Base-by-base conservation (phyloP, 441 rosid genomes). In the Codiaeum variegatum region DNA sequence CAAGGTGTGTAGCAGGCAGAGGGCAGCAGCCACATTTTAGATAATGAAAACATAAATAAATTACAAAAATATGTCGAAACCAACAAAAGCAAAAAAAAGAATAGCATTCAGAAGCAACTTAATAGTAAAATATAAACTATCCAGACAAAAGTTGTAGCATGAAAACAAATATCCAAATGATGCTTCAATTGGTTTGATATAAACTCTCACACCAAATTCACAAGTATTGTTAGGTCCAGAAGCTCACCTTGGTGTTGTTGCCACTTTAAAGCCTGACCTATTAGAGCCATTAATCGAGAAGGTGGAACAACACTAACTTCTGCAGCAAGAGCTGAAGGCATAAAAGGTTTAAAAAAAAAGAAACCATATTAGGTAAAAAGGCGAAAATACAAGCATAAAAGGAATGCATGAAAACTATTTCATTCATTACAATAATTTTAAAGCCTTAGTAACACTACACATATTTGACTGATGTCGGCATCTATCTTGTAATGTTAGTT, bases 221-320 rank as follows among this genome's bases (percentile, higher is more conserved):
- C 6, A 12, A 29, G 42, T 23, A 31, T 29, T 1, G 19, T 7
- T 16, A 19, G 40, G 60, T 24, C 42, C 44, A 58, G 52, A 62
- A 56, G 23, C 21, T 67, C 76, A 96, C 99, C 99, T 90, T 94
- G 99, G 80, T 94, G 98, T 76, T 94, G 99, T 83, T 96, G 98
- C 99, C 99, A 94, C 82, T 96, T 96, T 72, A 96, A 81, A 75
- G 98, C 97, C 85, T 96, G 99, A 44, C 98, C 98, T 75, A 92
- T 86, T 79, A 96, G 82, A 73, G 98, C 98, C 99, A 92, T 96
- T 84, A 96, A 82, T 60, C 99, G 85, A 69, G 99, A 96, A 76
- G 99, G 98, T 40, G 98, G 98, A 70, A 96, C 99, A 59, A 94
- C 97, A 71, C 85, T 91, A 77, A 96, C 99, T 82, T 96, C 99